Evolutionary conservation across 129 eudicot species (phyloP).

Genomic region (Kitagawia praeruptora): DNA sequence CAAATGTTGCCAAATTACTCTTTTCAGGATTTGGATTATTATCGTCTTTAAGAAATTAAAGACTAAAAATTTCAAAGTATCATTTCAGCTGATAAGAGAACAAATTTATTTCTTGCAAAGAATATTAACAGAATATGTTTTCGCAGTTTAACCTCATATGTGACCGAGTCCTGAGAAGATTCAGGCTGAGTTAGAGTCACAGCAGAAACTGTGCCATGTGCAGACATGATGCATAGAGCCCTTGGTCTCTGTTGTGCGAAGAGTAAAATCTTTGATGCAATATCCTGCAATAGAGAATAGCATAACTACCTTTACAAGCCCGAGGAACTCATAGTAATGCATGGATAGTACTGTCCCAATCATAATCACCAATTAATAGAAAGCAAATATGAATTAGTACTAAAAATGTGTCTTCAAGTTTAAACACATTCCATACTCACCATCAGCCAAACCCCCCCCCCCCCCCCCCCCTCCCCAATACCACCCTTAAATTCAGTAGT

Average conservation of each 20-base stretch:
- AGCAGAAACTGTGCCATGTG: constrained; percentile 51
- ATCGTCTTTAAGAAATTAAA: not conserved
- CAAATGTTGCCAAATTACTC: not conserved
- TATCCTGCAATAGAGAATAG: constrained; percentile 37
- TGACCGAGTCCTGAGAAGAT: constrained; percentile 41
- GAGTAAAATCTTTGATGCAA: constrained; percentile 52
- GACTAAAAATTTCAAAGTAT: not conserved
- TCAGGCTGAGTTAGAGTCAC: constrained; percentile 55
- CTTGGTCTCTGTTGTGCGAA: constrained; percentile 73
- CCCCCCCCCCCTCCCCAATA: not conserved
- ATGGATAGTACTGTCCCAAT: not conserved
- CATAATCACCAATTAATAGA: not conserved
- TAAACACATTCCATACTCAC: not conserved
- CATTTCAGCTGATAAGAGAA: not conserved
- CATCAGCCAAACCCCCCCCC: not conserved
- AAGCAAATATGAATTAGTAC: not conserved
- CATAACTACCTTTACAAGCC: not conserved
- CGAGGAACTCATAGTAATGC: not conserved
- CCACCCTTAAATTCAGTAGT: not conserved
- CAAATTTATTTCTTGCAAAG: not conserved
- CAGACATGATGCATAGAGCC: constrained; percentile 72
- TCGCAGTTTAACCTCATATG: constrained; percentile 50
- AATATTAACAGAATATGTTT: not conserved
- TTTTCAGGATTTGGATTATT: not conserved
- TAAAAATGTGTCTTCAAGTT: not conserved